phyloP scores from a whole-genome alignment of 805 yeast species.

The Suhomyces prunicola region DNA sequence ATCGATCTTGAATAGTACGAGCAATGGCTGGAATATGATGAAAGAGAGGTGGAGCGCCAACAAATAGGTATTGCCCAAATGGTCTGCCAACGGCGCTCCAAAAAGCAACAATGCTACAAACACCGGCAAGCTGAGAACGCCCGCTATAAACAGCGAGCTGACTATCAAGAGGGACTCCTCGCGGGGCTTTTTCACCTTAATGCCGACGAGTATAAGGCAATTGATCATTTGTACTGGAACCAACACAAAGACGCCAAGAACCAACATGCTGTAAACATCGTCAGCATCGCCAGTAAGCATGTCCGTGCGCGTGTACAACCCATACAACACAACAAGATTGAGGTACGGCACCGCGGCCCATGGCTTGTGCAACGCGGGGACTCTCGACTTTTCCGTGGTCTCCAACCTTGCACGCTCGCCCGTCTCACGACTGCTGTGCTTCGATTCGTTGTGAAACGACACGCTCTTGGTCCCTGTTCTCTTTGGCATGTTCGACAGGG shows the following conservation, averaged over 20 bases:
- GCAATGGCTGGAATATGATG: constrained; percentile 61
- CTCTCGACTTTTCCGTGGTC: background rate
- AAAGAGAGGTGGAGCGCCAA: constrained; percentile 61
- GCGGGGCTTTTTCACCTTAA: constrained; percentile 1
- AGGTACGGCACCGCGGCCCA: constrained; percentile 28
- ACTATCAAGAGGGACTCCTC: constrained; percentile 11
- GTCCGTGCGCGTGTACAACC: too few relatives aligned
- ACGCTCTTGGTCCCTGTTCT: constrained; percentile 16
- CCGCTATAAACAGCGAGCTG: constrained; percentile 28
- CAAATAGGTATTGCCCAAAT: constrained; percentile 52
- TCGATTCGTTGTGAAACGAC: constrained; percentile 13
- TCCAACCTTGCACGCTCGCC: background rate
- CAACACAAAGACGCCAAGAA: too few relatives aligned
- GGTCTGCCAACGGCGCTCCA: constrained; percentile 75
- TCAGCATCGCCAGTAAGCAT: too few relatives aligned
- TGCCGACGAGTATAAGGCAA: constrained; percentile 8
- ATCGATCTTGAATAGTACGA: constrained; percentile 52
- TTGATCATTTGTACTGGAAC: constrained; percentile 23
- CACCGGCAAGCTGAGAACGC: constrained; percentile 36
- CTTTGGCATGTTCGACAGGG: constrained; percentile 5
- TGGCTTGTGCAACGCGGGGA: constrained; percentile 14
- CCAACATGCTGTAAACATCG: too few relatives aligned
- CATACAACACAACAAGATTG: constrained; percentile 19
- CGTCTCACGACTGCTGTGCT: background rate
- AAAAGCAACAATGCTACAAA: constrained; percentile 51